Base-by-base conservation (phyloP, 2,329 filamentous ascomycete species). In the Beauveria sp. region DNA sequence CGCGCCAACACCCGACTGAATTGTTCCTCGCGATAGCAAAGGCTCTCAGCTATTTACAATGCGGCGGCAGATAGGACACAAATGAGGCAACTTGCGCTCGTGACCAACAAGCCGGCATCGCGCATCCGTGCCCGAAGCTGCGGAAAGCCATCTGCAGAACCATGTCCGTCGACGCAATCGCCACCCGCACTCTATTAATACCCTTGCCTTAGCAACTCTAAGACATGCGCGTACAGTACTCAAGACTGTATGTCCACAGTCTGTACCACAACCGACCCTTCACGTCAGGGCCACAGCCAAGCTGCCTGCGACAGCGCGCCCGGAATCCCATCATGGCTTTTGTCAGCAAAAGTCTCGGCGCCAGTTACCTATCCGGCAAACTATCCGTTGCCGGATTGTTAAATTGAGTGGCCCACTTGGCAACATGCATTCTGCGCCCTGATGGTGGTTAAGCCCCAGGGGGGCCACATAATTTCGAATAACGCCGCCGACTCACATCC, bases 371-470 rank as follows among this genome's bases (percentile, higher is more conserved):
- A 14, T 5, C 14, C 34, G 14, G 12, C 5, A 37, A 43, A 43
- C 24, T 34, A 20, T 22, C 18, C 30, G 20, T 28, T 44, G 47
- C 16, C 26, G 18, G 28, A 14, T 14, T 34, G 12, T 16, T 22
- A n/a, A 52, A 59, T 52, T 59, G 18, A 37, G 24, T 14, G 56
- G 26, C 47, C 56, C 56, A 59, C 56, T 41, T 57, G 9, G n/a
- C 20, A 41, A 14, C 6, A 14, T 53, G 9, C 37, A 26, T 41
- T 55, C 24, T n/a, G 53, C n/a, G 18, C 5, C 34, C 12, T 14
- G 46, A 22, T 50, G 44, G 52, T 37, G 55, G 24, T 12, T 40
- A 24, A 52, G 34, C 40, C 37, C 40, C 20, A 3, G 44, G 24
- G 7, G 14, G 30, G 48, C 56, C 56, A 43, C 48, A 59, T 59